Conservation (phyloP, 2,329 filamentous ascomycete species). For the Sporothrix dimorphospora region DNA sequence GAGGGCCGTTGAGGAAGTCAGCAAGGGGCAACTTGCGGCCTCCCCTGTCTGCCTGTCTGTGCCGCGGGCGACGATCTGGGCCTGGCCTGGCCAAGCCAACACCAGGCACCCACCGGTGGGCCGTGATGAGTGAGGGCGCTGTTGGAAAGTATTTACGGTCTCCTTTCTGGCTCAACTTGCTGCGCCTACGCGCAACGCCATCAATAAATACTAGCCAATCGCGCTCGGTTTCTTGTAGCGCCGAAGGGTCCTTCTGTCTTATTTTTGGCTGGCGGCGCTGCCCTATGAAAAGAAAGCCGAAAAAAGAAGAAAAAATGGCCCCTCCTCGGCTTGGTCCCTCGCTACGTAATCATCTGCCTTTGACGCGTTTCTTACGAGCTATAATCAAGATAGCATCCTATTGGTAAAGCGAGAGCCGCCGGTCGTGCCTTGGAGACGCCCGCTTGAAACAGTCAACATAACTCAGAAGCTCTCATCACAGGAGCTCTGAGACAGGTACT, state of each 20-base stretch:
- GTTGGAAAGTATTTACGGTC: not conserved
- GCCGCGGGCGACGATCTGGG: not conserved
- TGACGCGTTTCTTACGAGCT: not conserved
- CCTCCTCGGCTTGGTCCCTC: conserved; percentile 10
- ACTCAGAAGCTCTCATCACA: not conserved
- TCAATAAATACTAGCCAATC: conserved; percentile 4
- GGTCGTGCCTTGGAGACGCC: not conserved
- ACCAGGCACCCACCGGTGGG: not conserved
- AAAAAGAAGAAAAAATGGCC: no score
- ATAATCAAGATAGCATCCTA: not conserved
- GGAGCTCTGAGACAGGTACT: not conserved
- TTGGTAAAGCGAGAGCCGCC: not conserved
- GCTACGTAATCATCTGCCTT: not conserved
- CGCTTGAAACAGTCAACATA: not conserved
- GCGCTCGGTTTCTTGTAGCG: conserved; percentile 8
- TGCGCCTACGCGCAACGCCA: not conserved
- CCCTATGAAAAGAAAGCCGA: not conserved
- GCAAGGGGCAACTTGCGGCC: conserved; percentile 1
- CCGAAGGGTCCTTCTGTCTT: not conserved
- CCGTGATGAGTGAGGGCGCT: conserved; percentile 2
- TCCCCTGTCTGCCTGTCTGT: not conserved
- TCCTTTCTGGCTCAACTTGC: not conserved
- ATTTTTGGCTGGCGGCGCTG: not conserved
- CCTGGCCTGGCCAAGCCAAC: not conserved
- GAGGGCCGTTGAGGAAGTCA: not conserved